phyloP scores from a whole-genome alignment of 169 alveolate species.

The Miamiensis avidus region DNA sequence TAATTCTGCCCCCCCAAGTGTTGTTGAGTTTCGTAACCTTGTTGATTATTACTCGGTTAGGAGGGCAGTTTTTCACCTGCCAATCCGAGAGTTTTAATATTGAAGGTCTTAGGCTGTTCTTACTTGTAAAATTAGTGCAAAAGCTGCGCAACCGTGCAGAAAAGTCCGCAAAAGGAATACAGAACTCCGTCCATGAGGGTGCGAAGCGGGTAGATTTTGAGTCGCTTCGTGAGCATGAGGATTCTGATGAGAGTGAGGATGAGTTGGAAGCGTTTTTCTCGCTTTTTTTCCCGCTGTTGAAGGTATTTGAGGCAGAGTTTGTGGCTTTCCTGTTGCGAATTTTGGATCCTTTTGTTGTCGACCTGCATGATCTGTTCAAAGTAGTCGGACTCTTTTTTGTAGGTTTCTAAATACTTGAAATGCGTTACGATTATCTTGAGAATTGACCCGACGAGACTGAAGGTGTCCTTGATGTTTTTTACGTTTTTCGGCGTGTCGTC shows the following conservation, averaged over 20 bases:
- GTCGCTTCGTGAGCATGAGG: neutral
- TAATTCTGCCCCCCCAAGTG: no score
- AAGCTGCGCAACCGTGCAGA: neutral
- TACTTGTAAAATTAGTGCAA: neutral
- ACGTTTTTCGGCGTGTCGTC: neutral
- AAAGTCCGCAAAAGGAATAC: neutral
- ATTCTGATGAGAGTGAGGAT: neutral
- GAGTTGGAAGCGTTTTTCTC: neutral
- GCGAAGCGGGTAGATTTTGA: neutral
- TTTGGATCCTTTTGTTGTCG: neutral
- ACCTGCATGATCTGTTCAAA: neutral
- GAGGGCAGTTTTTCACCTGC: no score
- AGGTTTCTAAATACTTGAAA: neutral
- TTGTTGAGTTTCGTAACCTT: no score
- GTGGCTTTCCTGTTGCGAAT: neutral
- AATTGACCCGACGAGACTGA: neutral
- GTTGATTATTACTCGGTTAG: no score
- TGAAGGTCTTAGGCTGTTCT: no score
- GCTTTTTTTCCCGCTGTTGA: neutral
- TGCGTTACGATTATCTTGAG: neutral
- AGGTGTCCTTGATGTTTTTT: neutral
- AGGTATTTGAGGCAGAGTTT: neutral
- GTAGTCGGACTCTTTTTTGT: neutral
- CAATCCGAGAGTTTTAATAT: no score
- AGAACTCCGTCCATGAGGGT: neutral